Base-by-base conservation (phyloP, 2,329 filamentous ascomycete genomes). In the Sclerotinia minor region DNA sequence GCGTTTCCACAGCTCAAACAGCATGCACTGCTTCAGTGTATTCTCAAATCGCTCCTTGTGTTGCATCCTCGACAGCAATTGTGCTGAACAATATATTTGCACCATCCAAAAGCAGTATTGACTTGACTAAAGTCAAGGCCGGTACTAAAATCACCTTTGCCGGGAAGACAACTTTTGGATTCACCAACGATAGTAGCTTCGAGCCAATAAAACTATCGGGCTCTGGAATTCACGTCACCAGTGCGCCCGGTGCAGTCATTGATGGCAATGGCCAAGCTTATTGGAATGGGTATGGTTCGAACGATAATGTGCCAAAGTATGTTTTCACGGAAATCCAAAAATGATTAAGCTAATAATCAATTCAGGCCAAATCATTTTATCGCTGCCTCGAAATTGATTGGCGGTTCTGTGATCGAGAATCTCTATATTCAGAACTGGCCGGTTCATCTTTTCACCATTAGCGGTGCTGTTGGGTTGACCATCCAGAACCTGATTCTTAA, bases 281-380 rank as follows among this genome's bases (percentile, higher is more conserved):
- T 83, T 90, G 87, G 88, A 87, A 90, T 72, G 80, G 81, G 64
- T 72, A 87, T 76, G 87, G 87, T 19, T 79, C 78, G 70, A 87
- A 86, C 74, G 85, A 86, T 32, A 86, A 86, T 26, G 49, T 72
- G 21, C 74, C 72, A 15, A 75, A 76, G 74, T 75, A 68, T 59
- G 71, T 67, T 26, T 29, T 8, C 29, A 21, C 44, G 15, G 13
- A 19, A 57, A 7, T 32, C 26, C 9, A 35, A 44, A 41, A 35
- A 53, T 15, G 11, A 32, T 50, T 29, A 1, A 52, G 24, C 35
- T 61, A 50, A 61, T 19, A 44, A 41, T 61, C n/a, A 21, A 81
- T 77, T 82, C 24, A 89, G 89, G 81, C 87, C 87, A 71, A 85
- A 88, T 79, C 72, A 72, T 47, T 86, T 89, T 78, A 72, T 75